phyloP scores from a whole-genome alignment of 1,284 basidiomycete genomes.

The Cystobasidium pallidum region DNA sequence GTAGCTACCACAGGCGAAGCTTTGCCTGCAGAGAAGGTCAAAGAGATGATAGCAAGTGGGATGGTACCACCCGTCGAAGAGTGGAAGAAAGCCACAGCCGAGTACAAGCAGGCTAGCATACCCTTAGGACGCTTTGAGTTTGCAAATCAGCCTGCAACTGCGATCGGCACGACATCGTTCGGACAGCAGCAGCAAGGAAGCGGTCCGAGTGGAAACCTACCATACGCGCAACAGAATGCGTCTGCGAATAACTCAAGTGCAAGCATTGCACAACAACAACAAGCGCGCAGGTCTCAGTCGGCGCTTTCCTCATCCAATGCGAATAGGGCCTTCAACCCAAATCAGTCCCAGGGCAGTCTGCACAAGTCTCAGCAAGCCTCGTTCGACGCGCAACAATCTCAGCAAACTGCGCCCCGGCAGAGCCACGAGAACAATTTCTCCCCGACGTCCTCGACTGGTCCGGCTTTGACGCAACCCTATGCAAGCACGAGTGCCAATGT shows the following conservation, averaged over 20 bases:
- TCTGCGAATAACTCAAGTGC: slow-evolving; percentile 26
- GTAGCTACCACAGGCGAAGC: slow-evolving; percentile 60
- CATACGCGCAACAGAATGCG: slow-evolving; percentile 16
- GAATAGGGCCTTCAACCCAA: slow-evolving; percentile 32
- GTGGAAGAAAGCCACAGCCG: slow-evolving; percentile 94
- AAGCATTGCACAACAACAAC: slow-evolving; percentile 21
- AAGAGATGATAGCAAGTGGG: slow-evolving; percentile 72
- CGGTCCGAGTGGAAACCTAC: slow-evolving; percentile 1
- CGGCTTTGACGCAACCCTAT: neutral
- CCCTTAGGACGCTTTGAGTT: slow-evolving; percentile 87
- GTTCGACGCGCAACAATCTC: slow-evolving; percentile 42
- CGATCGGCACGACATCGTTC: slow-evolving; percentile 12
- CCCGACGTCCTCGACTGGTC: slow-evolving; percentile 50
- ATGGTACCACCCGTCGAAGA: slow-evolving; percentile 93
- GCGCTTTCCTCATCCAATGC: slow-evolving; percentile 1
- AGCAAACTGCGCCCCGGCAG: neutral
- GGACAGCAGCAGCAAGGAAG: slow-evolving; percentile 19
- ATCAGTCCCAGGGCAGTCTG: slow-evolving; percentile 21
- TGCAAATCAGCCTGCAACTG: slow-evolving; percentile 19
- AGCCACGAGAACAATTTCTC: slow-evolving; percentile 44
- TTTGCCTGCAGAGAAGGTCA: slow-evolving; percentile 67
- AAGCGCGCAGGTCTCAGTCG: slow-evolving; percentile 4
- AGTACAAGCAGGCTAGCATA: slow-evolving; percentile 95
- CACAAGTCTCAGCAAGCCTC: slow-evolving; percentile 50
- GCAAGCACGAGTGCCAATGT: neutral